Evolutionary conservation across 495 filamentous ascomycete species (phyloP), one percentile per base, ranked within the genome.

Genomic region (Aspergillus homomorphus): DNA sequence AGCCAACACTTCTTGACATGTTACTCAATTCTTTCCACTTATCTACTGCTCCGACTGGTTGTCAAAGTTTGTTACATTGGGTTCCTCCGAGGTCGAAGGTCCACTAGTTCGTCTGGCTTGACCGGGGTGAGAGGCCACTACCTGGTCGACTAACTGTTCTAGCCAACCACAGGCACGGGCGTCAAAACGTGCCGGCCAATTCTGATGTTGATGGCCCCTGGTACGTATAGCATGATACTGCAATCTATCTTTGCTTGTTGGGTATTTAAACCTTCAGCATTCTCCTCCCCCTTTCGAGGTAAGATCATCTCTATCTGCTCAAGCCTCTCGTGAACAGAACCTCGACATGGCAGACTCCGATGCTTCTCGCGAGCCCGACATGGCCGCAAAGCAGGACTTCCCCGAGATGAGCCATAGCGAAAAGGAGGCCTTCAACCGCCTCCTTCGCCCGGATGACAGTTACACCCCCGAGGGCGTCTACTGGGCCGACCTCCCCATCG

Each of bases 401-500:
- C 24, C 48, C 14, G 48, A 33, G 23, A 51, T 51, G 48, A 51
- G 16, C 21, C 21, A 15, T 16, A 19, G 22, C 23, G 48, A 51
- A 15, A 30, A 19, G 14, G 48, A 51, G 24, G 48, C 23, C 23
- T 51, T 51, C 48, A n/a, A 24, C 61, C 77, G 83, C 28, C 71
- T 93, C 42, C 85, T 91, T 57, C 86, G 85, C 23, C 92, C 91
- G 4, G 88, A 92, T 61, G 92, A 96, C 73, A 87, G 81, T 66
- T 96, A 92, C 70, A 87, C 86, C 46, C 66, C 70, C 24, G 80
- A 92, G n/a, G 91, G 92, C 55, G 77, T 80, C 56, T 96, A 96
- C 78, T 96, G 90, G 90, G 92, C 90, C 12, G 92, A 96, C 72
- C 72, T 96, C 48, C 82, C 84, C 18, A 62, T 90, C 44, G 57